Percentiles rank a stretch among this genome's conserved stretches.
phyloP scores from a whole-genome alignment of 2,329 filamentous ascomycete genomes.

The Stachybotrys elegans region DNA sequence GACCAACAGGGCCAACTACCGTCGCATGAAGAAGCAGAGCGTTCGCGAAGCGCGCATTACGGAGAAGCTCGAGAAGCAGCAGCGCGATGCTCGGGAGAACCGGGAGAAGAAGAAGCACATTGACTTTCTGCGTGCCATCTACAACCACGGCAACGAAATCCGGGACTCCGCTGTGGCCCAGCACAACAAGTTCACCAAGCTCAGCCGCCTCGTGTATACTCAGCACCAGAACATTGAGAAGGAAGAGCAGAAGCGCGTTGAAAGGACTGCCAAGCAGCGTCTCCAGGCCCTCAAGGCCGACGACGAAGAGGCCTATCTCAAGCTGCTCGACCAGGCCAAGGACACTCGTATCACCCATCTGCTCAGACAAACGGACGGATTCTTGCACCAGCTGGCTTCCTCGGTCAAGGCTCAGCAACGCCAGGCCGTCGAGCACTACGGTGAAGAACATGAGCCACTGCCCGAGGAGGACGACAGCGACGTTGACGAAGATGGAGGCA shows the following conservation, averaged over 20 bases:
- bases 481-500: slow-evolving; percentile 63
- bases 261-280: slow-evolving; percentile 98
- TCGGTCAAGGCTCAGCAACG: slow-evolving; percentile 94
- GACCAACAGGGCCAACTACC: slow-evolving; percentile 84
- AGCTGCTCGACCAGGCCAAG: slow-evolving; percentile 95
- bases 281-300: slow-evolving; percentile 97
- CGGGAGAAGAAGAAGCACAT: slow-evolving; percentile 97
- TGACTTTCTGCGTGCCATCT: slow-evolving; percentile 84
- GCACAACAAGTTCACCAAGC: slow-evolving; percentile 72
- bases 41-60: slow-evolving; percentile 93
- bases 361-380: slow-evolving; percentile 93
- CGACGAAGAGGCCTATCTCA: slow-evolving; percentile 98
- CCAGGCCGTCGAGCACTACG: slow-evolving; percentile 73
- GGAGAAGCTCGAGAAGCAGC: slow-evolving; percentile 98
- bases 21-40: slow-evolving; percentile 95
- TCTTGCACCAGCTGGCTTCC: slow-evolving; percentile 89
- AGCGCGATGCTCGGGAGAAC: slow-evolving; percentile 90
- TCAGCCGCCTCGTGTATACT: slow-evolving; percentile 80
- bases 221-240: slow-evolving; percentile 97
- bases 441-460: slow-evolving; percentile 48
- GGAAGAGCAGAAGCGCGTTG: slow-evolving; percentile 97
- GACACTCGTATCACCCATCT: slow-evolving; percentile 98
- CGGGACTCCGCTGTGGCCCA: slow-evolving; percentile 61
- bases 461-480: slow-evolving; percentile 64
- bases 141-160: slow-evolving; percentile 76